Evolutionary conservation across 176 grass and related monocot species (phyloP).

Genomic region (Aegilops umbellulata): DNA sequence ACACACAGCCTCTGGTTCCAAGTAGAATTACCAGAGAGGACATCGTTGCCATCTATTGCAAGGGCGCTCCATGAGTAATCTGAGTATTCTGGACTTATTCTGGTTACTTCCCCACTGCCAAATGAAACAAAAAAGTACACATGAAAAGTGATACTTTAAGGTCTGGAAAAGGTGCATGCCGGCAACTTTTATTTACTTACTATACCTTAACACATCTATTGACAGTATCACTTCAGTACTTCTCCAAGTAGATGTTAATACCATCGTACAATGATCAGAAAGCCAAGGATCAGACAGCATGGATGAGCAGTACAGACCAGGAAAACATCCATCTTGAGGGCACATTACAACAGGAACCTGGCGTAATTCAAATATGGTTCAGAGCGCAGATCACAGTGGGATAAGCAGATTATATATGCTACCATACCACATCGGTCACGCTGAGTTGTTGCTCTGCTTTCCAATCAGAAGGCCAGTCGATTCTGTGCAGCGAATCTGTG

Average conservation of each 20-base stretch:
- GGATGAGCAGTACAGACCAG: slow-evolving; percentile 74
- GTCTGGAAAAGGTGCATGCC: not conserved
- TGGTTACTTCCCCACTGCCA: slow-evolving; percentile 57
- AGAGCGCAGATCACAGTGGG: not conserved
- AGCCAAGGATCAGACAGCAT: slow-evolving; percentile 81
- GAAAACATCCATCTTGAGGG: slow-evolving; percentile 65
- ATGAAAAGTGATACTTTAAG: not conserved
- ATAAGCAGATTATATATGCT: not conserved
- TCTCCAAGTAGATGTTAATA: slow-evolving; percentile 78
- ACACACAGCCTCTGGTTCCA: not conserved
- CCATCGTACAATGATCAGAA: slow-evolving; percentile 64
- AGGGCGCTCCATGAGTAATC: slow-evolving; percentile 73
- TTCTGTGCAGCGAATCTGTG: slow-evolving; percentile 58
- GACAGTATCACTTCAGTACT: slow-evolving; percentile 76
- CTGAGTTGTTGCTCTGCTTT: slow-evolving; percentile 17
- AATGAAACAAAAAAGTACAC: slow-evolving; percentile 19
- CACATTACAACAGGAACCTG: slow-evolving; percentile 83
- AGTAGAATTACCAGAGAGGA: slow-evolving; percentile 69
- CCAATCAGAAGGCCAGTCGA: slow-evolving; percentile 56
- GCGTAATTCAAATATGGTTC: not conserved
- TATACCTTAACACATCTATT: slow-evolving; percentile 78
- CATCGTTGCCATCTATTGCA: slow-evolving; percentile 56
- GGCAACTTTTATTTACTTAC: slow-evolving; percentile 32
- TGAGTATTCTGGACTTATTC: slow-evolving; percentile 64
- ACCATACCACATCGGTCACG: slow-evolving; percentile 55